A percentile compares a stretch with the other conserved stretches of the same genome.
These are phyloP conservation scores for Diaporthe humulicola DNA, from an alignment of 2,329 filamentous ascomycete species.

Conservation along the genomic window DNA sequence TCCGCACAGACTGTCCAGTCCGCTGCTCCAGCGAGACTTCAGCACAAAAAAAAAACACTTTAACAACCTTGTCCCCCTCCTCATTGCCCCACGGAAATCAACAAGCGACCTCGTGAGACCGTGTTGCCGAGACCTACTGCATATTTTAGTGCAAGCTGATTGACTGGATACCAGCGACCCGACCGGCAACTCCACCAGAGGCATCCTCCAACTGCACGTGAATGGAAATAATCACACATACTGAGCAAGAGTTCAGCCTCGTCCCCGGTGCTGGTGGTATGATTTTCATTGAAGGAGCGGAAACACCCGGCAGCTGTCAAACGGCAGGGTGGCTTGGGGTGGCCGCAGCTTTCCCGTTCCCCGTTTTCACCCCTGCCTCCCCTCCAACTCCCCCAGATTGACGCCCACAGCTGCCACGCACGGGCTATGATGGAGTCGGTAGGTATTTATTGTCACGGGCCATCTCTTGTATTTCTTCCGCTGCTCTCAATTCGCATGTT, in stretches of 20 bases:
- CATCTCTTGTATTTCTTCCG: neutral
- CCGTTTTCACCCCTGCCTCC: neutral
- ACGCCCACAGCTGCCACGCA: neutral
- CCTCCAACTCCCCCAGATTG: neutral
- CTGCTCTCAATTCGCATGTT: neutral
- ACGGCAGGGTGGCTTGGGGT: constrained; percentile 8
- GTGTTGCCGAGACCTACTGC: constrained; percentile 16
- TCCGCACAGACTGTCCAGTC: constrained; percentile 15
- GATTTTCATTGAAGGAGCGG: constrained; percentile 20
- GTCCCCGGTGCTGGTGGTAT: neutral
- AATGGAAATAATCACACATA: neutral
- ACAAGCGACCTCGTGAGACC: constrained; percentile 26
- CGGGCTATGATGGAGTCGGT: constrained; percentile 3
- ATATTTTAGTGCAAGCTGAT: neutral
- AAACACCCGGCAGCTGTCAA: constrained; percentile 25
- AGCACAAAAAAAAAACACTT: neutral
- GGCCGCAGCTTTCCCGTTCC: constrained; percentile 10
- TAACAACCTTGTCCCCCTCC: neutral
- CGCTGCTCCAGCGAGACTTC: neutral
- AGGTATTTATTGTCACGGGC: neutral
- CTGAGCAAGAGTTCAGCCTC: constrained; percentile 7
- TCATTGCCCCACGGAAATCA: neutral
- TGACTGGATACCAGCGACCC: neutral
- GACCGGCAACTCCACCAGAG: neutral
- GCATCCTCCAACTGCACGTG: neutral